These are phyloP conservation scores for Cucurbitaria berberidis DNA, from an alignment of 2,329 filamentous ascomycete species.

Conservation along the genomic window DNA sequence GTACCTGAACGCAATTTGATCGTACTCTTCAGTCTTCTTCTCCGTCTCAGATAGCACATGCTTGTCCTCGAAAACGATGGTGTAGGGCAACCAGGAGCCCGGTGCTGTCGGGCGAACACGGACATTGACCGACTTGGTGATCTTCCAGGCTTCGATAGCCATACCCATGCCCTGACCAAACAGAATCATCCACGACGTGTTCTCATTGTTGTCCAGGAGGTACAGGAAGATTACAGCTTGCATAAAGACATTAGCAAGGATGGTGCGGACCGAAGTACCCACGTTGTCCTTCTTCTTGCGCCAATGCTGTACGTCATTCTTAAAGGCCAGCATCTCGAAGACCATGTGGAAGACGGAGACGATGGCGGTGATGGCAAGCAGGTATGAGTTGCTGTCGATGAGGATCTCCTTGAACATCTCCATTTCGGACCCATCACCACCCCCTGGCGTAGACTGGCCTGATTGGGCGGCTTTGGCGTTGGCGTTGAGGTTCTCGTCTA, in stretches of 20 bases:
- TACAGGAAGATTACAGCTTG: slow-evolving; percentile 95
- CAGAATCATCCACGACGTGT: slow-evolving; percentile 98
- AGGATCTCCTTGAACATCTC: slow-evolving; percentile 97
- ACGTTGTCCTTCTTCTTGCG: slow-evolving; percentile 99
- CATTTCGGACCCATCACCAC: slow-evolving; percentile 89
- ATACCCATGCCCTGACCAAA: slow-evolving; percentile 89
- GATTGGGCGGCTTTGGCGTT: slow-evolving; percentile 76
- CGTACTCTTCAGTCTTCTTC: slow-evolving; percentile 97
- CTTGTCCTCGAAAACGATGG: slow-evolving; percentile 90
- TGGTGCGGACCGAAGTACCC: slow-evolving; percentile 93
- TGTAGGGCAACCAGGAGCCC: slow-evolving; percentile 77
- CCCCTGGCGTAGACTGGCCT: slow-evolving; percentile 73
- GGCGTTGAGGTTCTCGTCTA: slow-evolving; percentile 88
- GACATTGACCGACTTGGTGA: slow-evolving; percentile 93
- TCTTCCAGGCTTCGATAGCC: slow-evolving; percentile 84
- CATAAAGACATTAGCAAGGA: slow-evolving; percentile 98
- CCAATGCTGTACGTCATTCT: slow-evolving; percentile 96
- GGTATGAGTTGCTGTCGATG: slow-evolving; percentile 90
- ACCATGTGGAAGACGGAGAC: slow-evolving; percentile 92
- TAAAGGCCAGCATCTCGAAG: slow-evolving; percentile 95
- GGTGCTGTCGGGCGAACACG: slow-evolving; percentile 73
- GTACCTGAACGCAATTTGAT: slow-evolving; percentile 96
- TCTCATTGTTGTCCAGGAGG: slow-evolving; percentile 94
- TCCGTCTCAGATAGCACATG: slow-evolving; percentile 94
- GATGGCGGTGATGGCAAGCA: slow-evolving; percentile 81